Evolutionary conservation across 2,329 filamentous ascomycete species (phyloP), one percentile per base, ranked within the genome.

Genomic region (Fusarium scirpi): DNA sequence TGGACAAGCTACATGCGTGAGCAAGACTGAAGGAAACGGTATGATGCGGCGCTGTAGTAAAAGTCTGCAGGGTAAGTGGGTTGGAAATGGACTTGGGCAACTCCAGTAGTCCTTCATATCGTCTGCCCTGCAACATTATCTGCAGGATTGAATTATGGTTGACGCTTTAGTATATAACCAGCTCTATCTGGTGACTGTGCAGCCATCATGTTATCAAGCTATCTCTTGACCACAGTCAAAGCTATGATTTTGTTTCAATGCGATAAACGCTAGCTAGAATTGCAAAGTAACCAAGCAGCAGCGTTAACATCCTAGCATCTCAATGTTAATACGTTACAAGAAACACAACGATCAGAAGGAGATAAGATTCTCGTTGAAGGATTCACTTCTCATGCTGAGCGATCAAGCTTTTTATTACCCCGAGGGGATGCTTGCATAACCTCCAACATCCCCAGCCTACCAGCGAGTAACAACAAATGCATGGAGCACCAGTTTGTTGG

Each of bases 401-500:
- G 34, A 25, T 53, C 49, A 53, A 53, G 34, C 34, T 53, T 53
- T 53, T 51, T 41, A 44, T 27, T 53, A 53, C 49, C 49, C 49
- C 49, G 34, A 53, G 24, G 30, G 32, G 49, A 53, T 24, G 49
- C 24, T 53, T 52, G 47, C 25, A 32, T 25, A 43, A 38, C 32
- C 56, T 65, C 53, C 45, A 38, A 64, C 20, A 64, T 49, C 30
- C 60, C 47, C 48, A 46, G 47, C 13, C 34, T 38, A n/a, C 18
- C 34, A n/a, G 22, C 29, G 27, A 45, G 24, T 44, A 58, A 49
- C 34, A 60, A 30, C 29, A 25, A 30, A 54, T 43, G 27, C 22
- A 66, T 59, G 52, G 60, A 38, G 45, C 55, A 55, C 29, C 52
- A 47, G 54, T 61, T 53, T 65, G 45, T 60, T 65, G 52, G 63